Conservation (phyloP, 257 asterid genomes). For the Solanum phureja region DNA sequence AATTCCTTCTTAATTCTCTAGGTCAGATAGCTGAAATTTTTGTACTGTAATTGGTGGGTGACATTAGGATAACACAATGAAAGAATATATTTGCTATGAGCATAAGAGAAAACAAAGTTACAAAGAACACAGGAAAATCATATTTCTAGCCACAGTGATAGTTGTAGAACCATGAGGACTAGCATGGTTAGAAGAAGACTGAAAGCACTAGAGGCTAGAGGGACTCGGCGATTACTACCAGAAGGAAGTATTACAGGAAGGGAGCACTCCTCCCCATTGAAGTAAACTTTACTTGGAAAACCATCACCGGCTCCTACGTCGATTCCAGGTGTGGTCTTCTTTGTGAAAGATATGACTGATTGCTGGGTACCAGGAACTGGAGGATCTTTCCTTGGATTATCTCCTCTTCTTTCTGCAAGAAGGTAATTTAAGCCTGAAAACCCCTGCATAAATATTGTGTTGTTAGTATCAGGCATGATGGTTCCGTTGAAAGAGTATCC, state of each 20-base stretch:
- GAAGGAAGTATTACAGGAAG: constrained; percentile 46
- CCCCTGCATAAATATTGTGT: constrained; percentile 44
- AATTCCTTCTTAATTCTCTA: neutral
- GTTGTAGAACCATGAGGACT: constrained; percentile 5
- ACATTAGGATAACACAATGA: neutral
- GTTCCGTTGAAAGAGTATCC: constrained; percentile 49
- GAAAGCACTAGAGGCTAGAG: constrained; percentile 10
- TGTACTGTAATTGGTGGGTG: neutral
- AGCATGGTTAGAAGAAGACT: constrained; percentile 15
- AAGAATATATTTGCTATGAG: neutral
- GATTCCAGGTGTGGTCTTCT: constrained; percentile 42
- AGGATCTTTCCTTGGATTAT: constrained; percentile 49
- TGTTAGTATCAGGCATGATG: constrained; percentile 18
- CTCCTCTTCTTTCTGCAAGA: constrained; percentile 29
- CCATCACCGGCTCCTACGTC: constrained; percentile 43
- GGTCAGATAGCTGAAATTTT: neutral
- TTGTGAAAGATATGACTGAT: constrained; percentile 51
- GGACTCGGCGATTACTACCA: constrained; percentile 5
- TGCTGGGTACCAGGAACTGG: constrained; percentile 55
- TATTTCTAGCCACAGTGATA: neutral
- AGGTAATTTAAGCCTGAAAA: constrained; percentile 33
- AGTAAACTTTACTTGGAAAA: constrained; percentile 60
- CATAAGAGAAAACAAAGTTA: neutral
- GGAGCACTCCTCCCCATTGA: constrained; percentile 75
- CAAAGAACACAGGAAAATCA: neutral